Base-by-base conservation (phyloP, 805 yeast genomes). In the Wickerhamiella australiensis region DNA sequence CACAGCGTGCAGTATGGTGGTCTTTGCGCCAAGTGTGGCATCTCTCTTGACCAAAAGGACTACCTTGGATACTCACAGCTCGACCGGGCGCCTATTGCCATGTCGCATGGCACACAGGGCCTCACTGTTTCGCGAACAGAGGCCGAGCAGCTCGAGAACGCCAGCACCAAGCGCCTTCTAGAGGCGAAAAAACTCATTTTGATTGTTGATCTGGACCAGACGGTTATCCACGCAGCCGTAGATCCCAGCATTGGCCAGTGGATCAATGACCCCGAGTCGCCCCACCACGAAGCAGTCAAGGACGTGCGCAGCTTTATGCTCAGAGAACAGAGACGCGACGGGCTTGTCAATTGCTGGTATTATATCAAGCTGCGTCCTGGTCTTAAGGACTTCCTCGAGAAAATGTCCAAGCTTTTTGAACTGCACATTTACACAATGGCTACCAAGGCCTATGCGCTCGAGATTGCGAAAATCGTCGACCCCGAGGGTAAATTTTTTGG, bases 391-490 rank as follows among this genome's bases (percentile, higher is more conserved):
- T 92, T 92, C 62, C 72, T 92, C 47, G 75, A 74, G 46, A 70
- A 71, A 44, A 75, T 85, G 46, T 68, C 81, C 5, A 65, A 79
- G 44, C 67, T 75, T 42, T 92, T 82, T 62, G 97, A 92, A 66
- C 69, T 92, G 71, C 98, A 92, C 61, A 85, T 92, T 36, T 92
- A 92, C 64, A 92, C 98, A 3, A 92, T 92, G 98, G 98, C 97
- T 7, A 92, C 98, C 3, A 71, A 95, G 56, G 80, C 90, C 25
- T 92, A 92, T 65, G 98, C 98, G 0, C 72, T 78, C 45, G 83
- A 86, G 22, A 85, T 92, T 54, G 94, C 97, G 27, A 78, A 79
- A 51, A 81, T 92, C 31, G 86, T 92, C 43, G 98, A 92, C 62
- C 98, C 98, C 0, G 78, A 75, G 15, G 95, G 94, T 1, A 70